Conservation (phyloP, 2,329 filamentous ascomycete genomes). For the Sclerotinia subarctica region DNA sequence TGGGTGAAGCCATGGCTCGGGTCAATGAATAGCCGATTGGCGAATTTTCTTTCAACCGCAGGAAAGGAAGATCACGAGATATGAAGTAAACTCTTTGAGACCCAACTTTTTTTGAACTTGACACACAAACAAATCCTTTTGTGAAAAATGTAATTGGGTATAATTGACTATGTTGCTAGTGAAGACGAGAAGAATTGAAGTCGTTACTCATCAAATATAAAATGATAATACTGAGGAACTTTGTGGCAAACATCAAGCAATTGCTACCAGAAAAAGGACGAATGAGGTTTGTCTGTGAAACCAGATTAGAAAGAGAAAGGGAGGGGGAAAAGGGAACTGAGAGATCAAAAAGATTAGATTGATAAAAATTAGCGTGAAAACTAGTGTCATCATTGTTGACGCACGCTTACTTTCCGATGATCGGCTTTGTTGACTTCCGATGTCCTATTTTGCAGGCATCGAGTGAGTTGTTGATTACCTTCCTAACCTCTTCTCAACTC, state of each 20-base stretch:
- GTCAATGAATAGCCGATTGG: slow-evolving; percentile 21
- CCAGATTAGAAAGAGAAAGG: slow-evolving; percentile 3
- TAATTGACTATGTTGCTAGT: neutral
- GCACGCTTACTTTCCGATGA: slow-evolving; percentile 15
- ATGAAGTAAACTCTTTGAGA: neutral
- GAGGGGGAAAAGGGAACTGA: neutral
- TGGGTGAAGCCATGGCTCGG: slow-evolving; percentile 40
- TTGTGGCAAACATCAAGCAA: neutral
- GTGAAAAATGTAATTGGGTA: neutral
- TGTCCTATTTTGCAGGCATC: slow-evolving; percentile 3
- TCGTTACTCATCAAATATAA: neutral
- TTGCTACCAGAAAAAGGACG: neutral
- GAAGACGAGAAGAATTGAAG: neutral
- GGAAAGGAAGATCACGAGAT: slow-evolving; percentile 13
- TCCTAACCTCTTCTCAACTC: neutral
- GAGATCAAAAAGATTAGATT: slow-evolving; percentile 22
- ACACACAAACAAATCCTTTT: neutral
- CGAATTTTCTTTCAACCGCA: slow-evolving; percentile 13
- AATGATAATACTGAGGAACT: neutral
- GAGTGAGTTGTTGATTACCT: neutral
- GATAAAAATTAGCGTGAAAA: slow-evolving; percentile 21
- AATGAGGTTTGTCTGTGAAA: slow-evolving; percentile 4
- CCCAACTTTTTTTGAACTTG: neutral
- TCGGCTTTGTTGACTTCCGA: slow-evolving; percentile 11
- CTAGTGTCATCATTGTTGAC: slow-evolving; percentile 6